phyloP scores from a whole-genome alignment of 2,329 filamentous ascomycete genomes.

The Fusarium lyarnte region DNA sequence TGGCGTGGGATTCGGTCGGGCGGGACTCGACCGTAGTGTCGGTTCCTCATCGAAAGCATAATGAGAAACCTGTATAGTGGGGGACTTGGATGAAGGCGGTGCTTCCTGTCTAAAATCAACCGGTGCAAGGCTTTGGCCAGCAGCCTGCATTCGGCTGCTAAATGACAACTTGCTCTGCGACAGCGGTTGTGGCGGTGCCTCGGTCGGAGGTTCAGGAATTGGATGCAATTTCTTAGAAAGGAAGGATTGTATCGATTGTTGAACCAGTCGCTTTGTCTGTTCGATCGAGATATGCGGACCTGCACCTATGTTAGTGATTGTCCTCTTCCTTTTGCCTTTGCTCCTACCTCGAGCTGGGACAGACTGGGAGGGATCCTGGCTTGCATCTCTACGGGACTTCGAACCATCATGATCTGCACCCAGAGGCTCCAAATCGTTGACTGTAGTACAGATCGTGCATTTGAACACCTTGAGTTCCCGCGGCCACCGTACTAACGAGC shows the following conservation, averaged over 20 bases:
- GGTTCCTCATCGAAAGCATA: constrained; percentile 53
- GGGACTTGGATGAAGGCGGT: constrained; percentile 15
- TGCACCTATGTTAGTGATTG: constrained; percentile 25
- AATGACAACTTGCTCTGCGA: constrained; percentile 32
- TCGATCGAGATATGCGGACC: constrained; percentile 48
- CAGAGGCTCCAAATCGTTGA: constrained; percentile 74
- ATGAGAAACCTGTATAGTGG: constrained; percentile 36
- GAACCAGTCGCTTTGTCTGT: constrained; percentile 47
- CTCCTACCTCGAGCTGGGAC: constrained; percentile 31
- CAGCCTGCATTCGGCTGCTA: constrained; percentile 32
- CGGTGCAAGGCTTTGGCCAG: constrained; percentile 7
- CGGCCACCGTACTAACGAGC: constrained; percentile 82
- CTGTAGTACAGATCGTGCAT: constrained; percentile 84
- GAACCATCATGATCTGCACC: constrained; percentile 30
- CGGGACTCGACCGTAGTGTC: constrained; percentile 48
- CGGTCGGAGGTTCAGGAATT: constrained; percentile 22
- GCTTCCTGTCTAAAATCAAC: constrained; percentile 8
- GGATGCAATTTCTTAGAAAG: constrained; percentile 41
- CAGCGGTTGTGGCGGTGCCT: constrained; percentile 18
- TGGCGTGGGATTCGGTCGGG: constrained; percentile 34
- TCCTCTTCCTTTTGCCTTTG: neutral
- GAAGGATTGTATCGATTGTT: constrained; percentile 48
- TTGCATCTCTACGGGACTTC: constrained; percentile 38
- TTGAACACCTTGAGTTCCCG: constrained; percentile 77
- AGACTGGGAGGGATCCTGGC: constrained; percentile 20